Evolutionary conservation across 108 stramenopile species (phyloP), one percentile per base, ranked within the genome.

Genomic region (Cyclotella cryptica): DNA sequence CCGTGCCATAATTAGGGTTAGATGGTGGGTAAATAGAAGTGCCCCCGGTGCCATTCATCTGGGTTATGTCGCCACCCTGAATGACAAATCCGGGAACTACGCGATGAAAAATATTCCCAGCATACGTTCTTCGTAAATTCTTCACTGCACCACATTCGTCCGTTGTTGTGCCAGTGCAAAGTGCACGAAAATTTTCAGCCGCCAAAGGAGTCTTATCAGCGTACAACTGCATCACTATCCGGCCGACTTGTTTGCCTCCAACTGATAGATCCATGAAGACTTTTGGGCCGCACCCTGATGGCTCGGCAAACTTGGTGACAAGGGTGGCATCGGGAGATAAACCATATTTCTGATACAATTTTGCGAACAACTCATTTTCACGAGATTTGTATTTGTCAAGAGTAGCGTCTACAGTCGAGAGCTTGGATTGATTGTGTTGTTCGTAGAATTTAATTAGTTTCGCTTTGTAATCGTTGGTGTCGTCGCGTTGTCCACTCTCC

Each of bases 61-160:
- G 77, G 0, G 93, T 96, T 71, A 88, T 90, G 73, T 96, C 96
- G 8, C 96, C 96, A 27, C 86, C 90, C 73, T 95, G 94, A 58
- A 87, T 63, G 42, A 89, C 87, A 67, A 92, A 88, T 46, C 68
- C 66, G 10, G 87, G 88, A 28, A 94, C 90, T 54, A 96, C 86
- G 10, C 96, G 87, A 83, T 96, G 96, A 43, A 96, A 88, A 28
- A 74, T 69, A 24, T 77, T 75, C 13, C 43, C 41, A 57, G 49
- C 72, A 41, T 87, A 72, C 39, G 72, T 60, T 61, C 66, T 28
- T 49, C 76, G 82, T 9, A 61, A 40, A 12, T 19, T 26, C 2
- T 26, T 41, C 24, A 45, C 62, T 28, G 40, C 66, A 27, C 85
- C 83, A 47, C 67, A 72, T 78, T 95, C 91, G 57, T 58, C 55